Base-by-base conservation (phyloP, 441 rosid species). In the Hura crepitans region DNA sequence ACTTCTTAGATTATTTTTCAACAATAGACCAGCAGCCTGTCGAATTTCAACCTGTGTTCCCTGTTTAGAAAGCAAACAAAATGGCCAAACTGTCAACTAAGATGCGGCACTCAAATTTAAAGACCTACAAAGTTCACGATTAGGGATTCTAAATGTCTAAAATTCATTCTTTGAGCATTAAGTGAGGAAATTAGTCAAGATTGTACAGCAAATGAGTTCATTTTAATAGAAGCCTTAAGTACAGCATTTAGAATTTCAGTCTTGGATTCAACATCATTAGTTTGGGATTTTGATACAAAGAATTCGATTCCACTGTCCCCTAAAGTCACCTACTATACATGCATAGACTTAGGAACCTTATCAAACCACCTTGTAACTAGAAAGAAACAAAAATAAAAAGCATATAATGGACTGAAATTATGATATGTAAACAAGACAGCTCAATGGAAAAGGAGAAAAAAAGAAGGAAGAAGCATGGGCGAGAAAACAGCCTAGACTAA, bases 11-110 rank as follows among this genome's bases (percentile, higher is more conserved):
- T 96, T 96, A 75, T 96, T 96, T 65, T 96, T 96, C 82, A 96
- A 72, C 50, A 93, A 85, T 80, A 96, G 78, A 59, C 99, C 99
- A 72, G 99, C 97, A 69, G 97, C 99, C 79, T 96, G 99, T 58
- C 98, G 93, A 73, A 93, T 75, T 85, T 93, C 99, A 62, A 91
- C 83, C 0, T 97, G 82, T 81, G 85, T 91, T n/a, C 93, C 95
- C 99, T 96, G 85, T 74, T 71, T 18, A 22, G 18, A 42, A 22
- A 56, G 28, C 51, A 62, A 62, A 22, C 30, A 31, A 62, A 59
- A 59, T 33, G 22, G 5, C 56, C 56, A 51, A 57, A 12, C 22
- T 30, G 8, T 61, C 65, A 61, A 20, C 45, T 37, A 14, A 61
- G 45, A 37, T 20, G n/a, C 5, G n/a, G 37, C 20, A 61, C 4